Evolutionary conservation across 2,329 filamentous ascomycete species (phyloP), one percentile per base, ranked within the genome.

Genomic region (Lecanosticta acicola): DNA sequence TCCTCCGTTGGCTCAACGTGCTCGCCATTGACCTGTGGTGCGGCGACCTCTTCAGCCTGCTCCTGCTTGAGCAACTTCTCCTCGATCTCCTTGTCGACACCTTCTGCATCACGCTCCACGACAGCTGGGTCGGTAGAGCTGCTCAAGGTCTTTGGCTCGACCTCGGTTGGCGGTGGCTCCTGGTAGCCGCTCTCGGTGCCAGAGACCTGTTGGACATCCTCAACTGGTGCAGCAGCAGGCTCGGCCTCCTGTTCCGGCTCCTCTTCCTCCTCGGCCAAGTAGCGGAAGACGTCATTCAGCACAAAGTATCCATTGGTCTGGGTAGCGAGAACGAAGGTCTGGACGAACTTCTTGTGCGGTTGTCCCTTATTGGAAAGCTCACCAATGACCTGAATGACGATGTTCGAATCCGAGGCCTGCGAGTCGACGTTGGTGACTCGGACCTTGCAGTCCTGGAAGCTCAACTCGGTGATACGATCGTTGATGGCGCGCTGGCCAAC

Each of bases 281-380:
- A 97, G 59, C 93, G 81, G 74, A 97, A 88, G 66, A 98, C 95
- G 65, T 98, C 93, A 70, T 98, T 98, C 60, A 98, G 80, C 26
- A 98, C 91, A 61, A 94, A 98, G 76, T 97, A 98, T 54, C 93
- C 93, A 46, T 91, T 94, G 40, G 88, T 88, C 73, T 98, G 93
- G 69, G 91, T 83, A 39, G 93, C 93, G 53, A 98, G 85, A 53
- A 98, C 87, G 60, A 98, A 98, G 42, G 91, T 97, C 77, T 98
- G 93, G 33, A 90, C 85, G 64, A 98, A 98, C 69, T 96, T 96
- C 75, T 87, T 90, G 62, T 91, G 87, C 48, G 93, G 87, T 54
- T 84, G 83, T 39, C 81, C 82, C 70, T 94, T 94, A 80, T 94
- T 96, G 61, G 90, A 95, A 62, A 93, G 94, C 72, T 97, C 91